Base-by-base conservation (phyloP, 192 early-diverging fungal species). In the Rhizoclosmatium globosum region DNA sequence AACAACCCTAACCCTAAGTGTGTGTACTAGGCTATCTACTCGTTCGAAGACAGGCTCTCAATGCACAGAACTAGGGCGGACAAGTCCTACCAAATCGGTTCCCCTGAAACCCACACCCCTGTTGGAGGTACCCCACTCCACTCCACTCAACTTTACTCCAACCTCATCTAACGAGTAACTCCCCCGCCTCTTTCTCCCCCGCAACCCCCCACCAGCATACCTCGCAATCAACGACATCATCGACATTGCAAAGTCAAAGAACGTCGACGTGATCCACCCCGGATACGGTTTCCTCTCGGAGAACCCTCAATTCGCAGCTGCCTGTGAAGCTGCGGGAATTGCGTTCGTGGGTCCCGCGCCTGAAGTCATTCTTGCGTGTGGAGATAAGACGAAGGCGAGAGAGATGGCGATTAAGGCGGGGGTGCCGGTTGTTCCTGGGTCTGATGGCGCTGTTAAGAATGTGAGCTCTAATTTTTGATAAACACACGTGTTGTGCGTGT, bases 261-360 rank as follows among this genome's bases (percentile, higher is more conserved):
- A 91, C 79, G 94, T 94, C 70, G 92, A 89, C 74, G 94, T 92
- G 82, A 95, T 99, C 83, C 97, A 98, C 77, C 97, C 96, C 41
- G 96, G 96, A 62, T 99, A 99, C 84, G 97, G 97, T 45, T 98
- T 99, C 87, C 86, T 99, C 48, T 92, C 93, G 44, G 97, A 99
- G 84, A 98, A 99, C 81, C 87, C 96, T 19, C 87, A 87, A 65
- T 99, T 99, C 87, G 96, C 96, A 6, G 87, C 91, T 80, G 94
- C 94, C 82, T 94, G 96, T 47, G 92, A 93, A 71, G 93, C 86
- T 2, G 94, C 95, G 15, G 96, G 95, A 47, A 94, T 99, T 72
- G 92, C 94, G 53, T 99, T 95, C 83, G 92, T 95, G 44, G 97
- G 97, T 46, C 97, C 97, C 4, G 81, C 85, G 13, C 88, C 94